Conservation (phyloP, 2,329 filamentous ascomycete genomes). For the Neonectria hederae region DNA sequence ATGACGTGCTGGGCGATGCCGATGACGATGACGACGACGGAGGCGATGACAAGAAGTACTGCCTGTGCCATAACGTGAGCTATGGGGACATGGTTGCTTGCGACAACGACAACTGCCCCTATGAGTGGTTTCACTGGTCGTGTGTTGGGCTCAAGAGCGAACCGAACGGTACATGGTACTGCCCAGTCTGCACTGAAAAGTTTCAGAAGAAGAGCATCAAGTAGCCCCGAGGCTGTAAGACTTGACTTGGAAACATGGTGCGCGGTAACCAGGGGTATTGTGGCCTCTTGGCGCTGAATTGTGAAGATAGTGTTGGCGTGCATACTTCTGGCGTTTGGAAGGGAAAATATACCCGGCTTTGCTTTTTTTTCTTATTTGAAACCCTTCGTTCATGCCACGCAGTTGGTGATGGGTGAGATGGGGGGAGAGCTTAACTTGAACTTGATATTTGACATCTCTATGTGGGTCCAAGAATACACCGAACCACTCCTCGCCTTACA, state of each 20-base stretch:
- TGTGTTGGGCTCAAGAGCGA: constrained; percentile 75
- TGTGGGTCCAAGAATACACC: constrained; percentile 51
- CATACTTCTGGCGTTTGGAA: constrained; percentile 19
- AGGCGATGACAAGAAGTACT: constrained; percentile 83
- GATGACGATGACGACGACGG: constrained; percentile 74
- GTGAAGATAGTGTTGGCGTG: constrained; percentile 1
- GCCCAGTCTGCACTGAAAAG: constrained; percentile 67
- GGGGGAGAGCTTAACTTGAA: not conserved
- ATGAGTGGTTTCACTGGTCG: constrained; percentile 89
- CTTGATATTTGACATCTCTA: constrained; percentile 18
- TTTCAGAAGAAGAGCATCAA: constrained; percentile 54
- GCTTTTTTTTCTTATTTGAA: constrained; percentile 13
- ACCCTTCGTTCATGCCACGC: not conserved
- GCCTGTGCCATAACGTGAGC: constrained; percentile 82
- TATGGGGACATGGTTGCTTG: constrained; percentile 91
- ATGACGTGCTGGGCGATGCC: constrained; percentile 65
- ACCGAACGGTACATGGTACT: constrained; percentile 74
- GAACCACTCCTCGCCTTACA: constrained; percentile 69
- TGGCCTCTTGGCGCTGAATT: not conserved
- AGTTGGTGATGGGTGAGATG: not conserved
- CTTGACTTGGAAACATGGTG: not conserved
- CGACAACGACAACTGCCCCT: constrained; percentile 83
- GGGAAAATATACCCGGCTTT: constrained; percentile 29
- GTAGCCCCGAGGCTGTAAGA: constrained; percentile 19
- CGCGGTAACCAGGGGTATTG: not conserved